Conservation (phyloP, 257 asterid genomes). For the Vinca minor region DNA sequence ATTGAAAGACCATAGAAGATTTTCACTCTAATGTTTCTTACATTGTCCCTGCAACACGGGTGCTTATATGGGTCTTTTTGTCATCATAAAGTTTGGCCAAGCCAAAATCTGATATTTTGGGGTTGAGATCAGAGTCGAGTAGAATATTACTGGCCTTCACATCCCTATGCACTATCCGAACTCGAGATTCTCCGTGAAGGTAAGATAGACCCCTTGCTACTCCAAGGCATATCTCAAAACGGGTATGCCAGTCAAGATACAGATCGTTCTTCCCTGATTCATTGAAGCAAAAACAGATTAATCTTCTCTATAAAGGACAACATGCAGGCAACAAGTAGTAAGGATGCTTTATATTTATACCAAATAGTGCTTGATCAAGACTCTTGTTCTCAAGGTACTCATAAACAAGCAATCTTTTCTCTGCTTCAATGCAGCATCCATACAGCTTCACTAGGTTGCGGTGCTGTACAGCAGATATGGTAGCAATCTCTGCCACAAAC, state of each 20-base stretch:
- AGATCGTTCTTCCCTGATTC: slow-evolving; percentile 36
- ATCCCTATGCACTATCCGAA: slow-evolving; percentile 64
- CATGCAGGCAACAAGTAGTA: not conserved
- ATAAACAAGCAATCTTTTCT: slow-evolving; percentile 61
- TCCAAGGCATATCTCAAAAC: slow-evolving; percentile 61
- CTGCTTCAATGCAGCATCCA: slow-evolving; percentile 85
- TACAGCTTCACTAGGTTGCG: slow-evolving; percentile 72
- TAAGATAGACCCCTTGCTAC: slow-evolving; percentile 71
- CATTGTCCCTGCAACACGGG: slow-evolving; percentile 88
- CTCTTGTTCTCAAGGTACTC: slow-evolving; percentile 78
- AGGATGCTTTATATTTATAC: slow-evolving; percentile 17
- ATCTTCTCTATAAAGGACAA: not conserved
- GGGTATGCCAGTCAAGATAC: slow-evolving; percentile 58
- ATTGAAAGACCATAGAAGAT: not conserved
- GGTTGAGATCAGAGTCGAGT: slow-evolving; percentile 53
- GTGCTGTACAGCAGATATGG: slow-evolving; percentile 89
- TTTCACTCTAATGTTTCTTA: slow-evolving; percentile 23
- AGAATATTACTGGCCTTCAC: slow-evolving; percentile 77
- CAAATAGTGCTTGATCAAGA: slow-evolving; percentile 67
- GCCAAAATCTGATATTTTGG: slow-evolving; percentile 75
- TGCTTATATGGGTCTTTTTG: slow-evolving; percentile 62
- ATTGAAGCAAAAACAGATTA: slow-evolving; percentile 4
- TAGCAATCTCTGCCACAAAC: slow-evolving; percentile 83
- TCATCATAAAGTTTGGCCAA: slow-evolving; percentile 56
- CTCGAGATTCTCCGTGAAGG: slow-evolving; percentile 70